These are phyloP conservation scores for Solanum ossicruentum DNA, from an alignment of 257 asterid genomes.

Conservation along the genomic window DNA sequence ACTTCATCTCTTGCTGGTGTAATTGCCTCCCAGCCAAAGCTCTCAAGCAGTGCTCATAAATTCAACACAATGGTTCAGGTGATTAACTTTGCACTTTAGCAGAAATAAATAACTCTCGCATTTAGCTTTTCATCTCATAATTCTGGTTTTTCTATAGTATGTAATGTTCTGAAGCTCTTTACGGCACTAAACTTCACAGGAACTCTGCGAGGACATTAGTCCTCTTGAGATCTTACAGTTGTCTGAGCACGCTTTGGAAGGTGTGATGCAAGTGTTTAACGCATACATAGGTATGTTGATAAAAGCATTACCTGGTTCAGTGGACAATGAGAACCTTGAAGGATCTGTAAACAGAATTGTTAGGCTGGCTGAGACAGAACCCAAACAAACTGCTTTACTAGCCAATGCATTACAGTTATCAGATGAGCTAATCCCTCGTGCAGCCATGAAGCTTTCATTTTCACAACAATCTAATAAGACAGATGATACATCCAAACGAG, in stretches of 20 bases:
- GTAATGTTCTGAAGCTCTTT: not conserved
- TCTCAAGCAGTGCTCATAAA: constrained; percentile 68
- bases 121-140: not conserved
- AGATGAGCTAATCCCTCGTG: constrained; percentile 82
- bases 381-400: constrained; percentile 54
- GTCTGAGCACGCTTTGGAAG: constrained; percentile 63
- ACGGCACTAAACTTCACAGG: constrained; percentile 17
- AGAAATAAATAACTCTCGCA: not conserved
- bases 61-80: constrained; percentile 90
- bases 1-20: constrained; percentile 21
- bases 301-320: constrained; percentile 65
- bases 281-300: constrained; percentile 52
- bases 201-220: constrained; percentile 81
- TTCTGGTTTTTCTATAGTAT: not conserved
- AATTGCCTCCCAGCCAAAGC: constrained; percentile 49
- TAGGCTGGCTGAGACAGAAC: constrained; percentile 56
- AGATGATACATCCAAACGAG: constrained; percentile 32
- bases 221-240: constrained; percentile 63
- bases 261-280: constrained; percentile 56
- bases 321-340: constrained; percentile 69
- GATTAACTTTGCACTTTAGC: not conserved
- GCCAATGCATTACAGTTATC: constrained; percentile 71
- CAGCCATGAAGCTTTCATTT: constrained; percentile 42
- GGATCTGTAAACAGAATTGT: constrained; percentile 55
- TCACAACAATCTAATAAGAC: constrained; percentile 7